phyloP scores from a whole-genome alignment of 768 basidiomycete species.

The Polyporus arcularius region DNA sequence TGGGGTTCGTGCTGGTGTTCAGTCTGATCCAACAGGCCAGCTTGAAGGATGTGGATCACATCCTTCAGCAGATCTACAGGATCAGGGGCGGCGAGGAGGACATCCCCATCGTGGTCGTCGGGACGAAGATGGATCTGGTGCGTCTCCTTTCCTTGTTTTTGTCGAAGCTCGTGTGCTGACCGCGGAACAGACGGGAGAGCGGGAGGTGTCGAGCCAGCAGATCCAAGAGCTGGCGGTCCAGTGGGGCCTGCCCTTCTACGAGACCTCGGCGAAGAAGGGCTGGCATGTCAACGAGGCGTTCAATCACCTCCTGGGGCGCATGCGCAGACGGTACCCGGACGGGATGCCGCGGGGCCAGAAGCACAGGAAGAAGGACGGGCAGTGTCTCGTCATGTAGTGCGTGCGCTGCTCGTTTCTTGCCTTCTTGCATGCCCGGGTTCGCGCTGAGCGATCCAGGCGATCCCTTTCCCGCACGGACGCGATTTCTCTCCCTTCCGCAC shows the following conservation, averaged over 20 bases:
- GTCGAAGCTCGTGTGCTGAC: not conserved
- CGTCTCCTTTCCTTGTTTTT: not conserved
- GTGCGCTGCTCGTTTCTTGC: not conserved
- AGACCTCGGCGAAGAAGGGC: slow-evolving; percentile 85
- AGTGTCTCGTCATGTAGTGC: slow-evolving; percentile 42
- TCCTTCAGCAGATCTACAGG: slow-evolving; percentile 80
- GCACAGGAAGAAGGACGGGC: slow-evolving; percentile 27
- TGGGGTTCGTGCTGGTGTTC: slow-evolving; percentile 84
- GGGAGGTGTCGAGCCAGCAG: slow-evolving; percentile 68
- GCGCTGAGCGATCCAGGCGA: too few relatives aligned
- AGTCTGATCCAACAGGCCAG: slow-evolving; percentile 84
- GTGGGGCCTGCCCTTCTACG: slow-evolving; percentile 80
- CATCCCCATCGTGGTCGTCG: slow-evolving; percentile 83
- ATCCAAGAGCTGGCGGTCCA: slow-evolving; percentile 64
- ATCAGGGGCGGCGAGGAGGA: slow-evolving; percentile 72
- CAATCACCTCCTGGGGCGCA: slow-evolving; percentile 72
- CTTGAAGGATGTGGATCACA: slow-evolving; percentile 74
- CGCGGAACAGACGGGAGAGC: slow-evolving; percentile 51
- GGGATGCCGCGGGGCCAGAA: slow-evolving; percentile 34
- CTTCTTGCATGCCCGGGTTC: not conserved
- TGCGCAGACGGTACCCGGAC: slow-evolving; percentile 65
- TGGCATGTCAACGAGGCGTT: slow-evolving; percentile 83
- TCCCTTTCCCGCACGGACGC: too few relatives aligned
- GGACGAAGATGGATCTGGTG: slow-evolving; percentile 82
- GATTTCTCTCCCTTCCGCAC: too few relatives aligned